These are phyloP conservation scores for Aspergillus sp. DNA, from an alignment of 2,329 filamentous ascomycete genomes.

Conservation along the genomic window DNA sequence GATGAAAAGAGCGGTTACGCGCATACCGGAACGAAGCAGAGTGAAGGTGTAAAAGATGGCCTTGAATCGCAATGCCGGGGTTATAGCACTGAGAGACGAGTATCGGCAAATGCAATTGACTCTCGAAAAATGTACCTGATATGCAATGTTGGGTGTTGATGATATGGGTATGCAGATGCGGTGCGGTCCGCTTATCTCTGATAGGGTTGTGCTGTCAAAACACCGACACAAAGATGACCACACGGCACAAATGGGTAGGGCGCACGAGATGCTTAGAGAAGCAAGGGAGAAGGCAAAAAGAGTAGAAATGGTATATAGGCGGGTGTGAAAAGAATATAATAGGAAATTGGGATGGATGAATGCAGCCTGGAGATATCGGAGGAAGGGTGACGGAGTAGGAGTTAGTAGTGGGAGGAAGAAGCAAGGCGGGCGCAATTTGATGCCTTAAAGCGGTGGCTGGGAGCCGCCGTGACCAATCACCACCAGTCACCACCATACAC, in stretches of 20 bases:
- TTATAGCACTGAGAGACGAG: too few relatives aligned
- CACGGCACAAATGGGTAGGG: not conserved
- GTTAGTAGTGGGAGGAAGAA: conserved; percentile 11
- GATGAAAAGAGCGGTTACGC: conserved; percentile 7
- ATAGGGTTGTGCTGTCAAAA: conserved; percentile 12
- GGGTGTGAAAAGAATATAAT: not conserved
- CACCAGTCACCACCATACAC: conserved; percentile 12
- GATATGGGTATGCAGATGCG: conserved; percentile 1
- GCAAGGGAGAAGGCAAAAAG: not conserved
- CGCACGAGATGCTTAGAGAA: not conserved
- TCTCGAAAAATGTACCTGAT: not conserved
- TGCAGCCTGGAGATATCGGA: conserved; percentile 1
- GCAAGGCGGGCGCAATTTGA: conserved; percentile 11
- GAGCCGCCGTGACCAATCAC: conserved; percentile 10
- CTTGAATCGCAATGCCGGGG: too few relatives aligned
- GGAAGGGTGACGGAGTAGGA: conserved; percentile 11
- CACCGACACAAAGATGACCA: not conserved
- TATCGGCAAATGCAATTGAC: too few relatives aligned
- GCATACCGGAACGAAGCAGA: conserved; percentile 19
- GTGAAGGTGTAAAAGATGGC: too few relatives aligned
- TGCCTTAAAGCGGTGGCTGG: conserved; percentile 15
- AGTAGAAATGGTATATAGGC: not conserved
- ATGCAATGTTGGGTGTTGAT: conserved; percentile 1
- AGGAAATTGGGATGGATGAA: conserved; percentile 7
- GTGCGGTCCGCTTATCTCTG: conserved; percentile 18